phyloP scores from a whole-genome alignment of 768 basidiomycete species.

The Vishniacozyma victoriae region DNA sequence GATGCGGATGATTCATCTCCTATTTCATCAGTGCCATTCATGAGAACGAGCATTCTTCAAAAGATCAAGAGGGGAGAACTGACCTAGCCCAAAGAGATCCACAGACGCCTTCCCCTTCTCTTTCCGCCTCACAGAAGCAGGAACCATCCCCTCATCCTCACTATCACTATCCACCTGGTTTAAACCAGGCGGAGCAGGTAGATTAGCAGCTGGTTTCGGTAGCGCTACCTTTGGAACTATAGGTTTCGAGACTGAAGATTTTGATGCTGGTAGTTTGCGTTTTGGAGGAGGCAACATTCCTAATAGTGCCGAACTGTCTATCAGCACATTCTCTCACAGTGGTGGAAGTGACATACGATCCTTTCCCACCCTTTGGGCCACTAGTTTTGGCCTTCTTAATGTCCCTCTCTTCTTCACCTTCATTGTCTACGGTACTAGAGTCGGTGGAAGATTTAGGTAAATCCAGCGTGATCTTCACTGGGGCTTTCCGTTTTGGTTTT shows the following conservation, averaged over 20 bases:
- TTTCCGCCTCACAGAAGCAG: slow-evolving; percentile 20
- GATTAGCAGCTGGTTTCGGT: background rate
- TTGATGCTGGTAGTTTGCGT: slow-evolving; percentile 26
- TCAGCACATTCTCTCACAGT: background rate
- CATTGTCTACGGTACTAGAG: slow-evolving; percentile 1
- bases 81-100: slow-evolving; percentile 43
- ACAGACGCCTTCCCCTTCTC: slow-evolving; percentile 17
- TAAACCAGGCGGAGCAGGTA: background rate
- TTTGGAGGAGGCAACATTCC: slow-evolving; percentile 45
- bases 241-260: slow-evolving; percentile 23
- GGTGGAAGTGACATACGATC: slow-evolving; percentile 18
- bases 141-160: slow-evolving; percentile 25
- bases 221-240: slow-evolving; percentile 13
- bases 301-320: slow-evolving; percentile 29
- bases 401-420: slow-evolving; percentile 1
- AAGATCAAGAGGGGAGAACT: no score
- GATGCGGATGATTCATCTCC: slow-evolving; percentile 1
- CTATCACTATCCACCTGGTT: slow-evolving; percentile 6
- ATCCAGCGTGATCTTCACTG: slow-evolving; percentile 37
- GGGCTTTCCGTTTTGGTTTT: slow-evolving; percentile 21
- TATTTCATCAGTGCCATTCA: no score
- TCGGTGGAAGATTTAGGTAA: background rate
- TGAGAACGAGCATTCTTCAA: no score
- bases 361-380: slow-evolving; percentile 28
- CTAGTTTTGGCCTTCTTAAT: background rate